Base-by-base conservation (phyloP, 1,284 basidiomycete genomes). In the Schizophyllum amplum region DNA sequence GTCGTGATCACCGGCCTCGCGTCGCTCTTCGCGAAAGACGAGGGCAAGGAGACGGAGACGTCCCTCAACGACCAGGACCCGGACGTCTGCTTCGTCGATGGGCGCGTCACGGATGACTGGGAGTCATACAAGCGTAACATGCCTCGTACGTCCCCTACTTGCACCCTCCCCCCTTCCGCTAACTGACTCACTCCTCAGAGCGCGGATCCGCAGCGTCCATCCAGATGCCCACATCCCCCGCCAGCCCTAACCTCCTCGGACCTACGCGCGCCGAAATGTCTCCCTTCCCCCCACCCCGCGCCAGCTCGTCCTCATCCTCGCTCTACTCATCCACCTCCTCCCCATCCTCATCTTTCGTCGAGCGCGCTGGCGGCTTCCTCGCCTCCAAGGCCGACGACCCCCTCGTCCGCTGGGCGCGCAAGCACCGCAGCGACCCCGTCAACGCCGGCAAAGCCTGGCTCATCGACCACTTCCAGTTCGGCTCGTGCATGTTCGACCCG, bases 1-100 rank as follows among this genome's bases (percentile, higher is more conserved):
- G 81, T 83, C 51, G 75, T 82, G 5, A 67, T 82, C 59, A 79
- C 72, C 56, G 81, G 81, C 0, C 75, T 83, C 46, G 78, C 79
- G 5, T 81, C 79, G 1, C 67, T 83, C 4, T 69, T 82, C 24
- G 72, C 75, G 1, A 75, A 72, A 24, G 67, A 69, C 20, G 63
- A 68, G 4, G 57, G 61, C 25, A 64, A 66, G 55, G 76, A 77
- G 59, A 65, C 61, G 17, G 71, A 75, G 25, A 67, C 82, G 68
- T 13, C 5, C 6, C 27, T 33, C 27, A 33, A 33, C 13, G 81
- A 82, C 60, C 67, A 73, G 55, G 68, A 74, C 24, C 64, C 69
- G 4, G 64, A 75, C 42, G 74, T 81, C 7, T 67, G 71, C 4
- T 69, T 81, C 2, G 73, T 78, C 4, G 72, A 77, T 63, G 63